Conservation (phyloP, 1,284 basidiomycete species). For the Austroboletus olivaceoglutinosus region DNA sequence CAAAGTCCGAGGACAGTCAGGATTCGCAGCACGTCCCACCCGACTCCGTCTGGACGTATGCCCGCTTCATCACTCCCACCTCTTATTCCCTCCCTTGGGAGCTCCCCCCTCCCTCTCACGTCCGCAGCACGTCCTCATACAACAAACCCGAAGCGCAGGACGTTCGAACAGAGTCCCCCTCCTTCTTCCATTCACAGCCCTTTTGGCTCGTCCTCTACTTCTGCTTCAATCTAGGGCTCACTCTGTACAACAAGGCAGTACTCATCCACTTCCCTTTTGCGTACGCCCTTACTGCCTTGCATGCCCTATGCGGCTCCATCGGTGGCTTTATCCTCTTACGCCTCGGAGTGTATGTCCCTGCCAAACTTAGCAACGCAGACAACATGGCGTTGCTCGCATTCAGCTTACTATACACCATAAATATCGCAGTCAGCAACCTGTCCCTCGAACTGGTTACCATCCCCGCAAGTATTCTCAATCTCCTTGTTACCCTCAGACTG, state of each 20-base stretch:
- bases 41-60: neutral
- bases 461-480: conserved; percentile 57
- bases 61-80: conserved; percentile 1
- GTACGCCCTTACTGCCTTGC: conserved; percentile 85
- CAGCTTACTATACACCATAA: conserved; percentile 85
- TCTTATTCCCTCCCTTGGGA: conserved; percentile 20
- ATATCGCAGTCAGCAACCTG: conserved; percentile 90
- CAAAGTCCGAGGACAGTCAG: conserved; percentile 9
- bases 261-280: conserved; percentile 90
- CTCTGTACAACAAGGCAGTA: conserved; percentile 90
- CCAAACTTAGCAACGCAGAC: conserved; percentile 55
- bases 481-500: neutral
- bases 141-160: conserved; percentile 1
- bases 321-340: conserved; percentile 74
- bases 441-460: conserved; percentile 87
- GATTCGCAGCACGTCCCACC: neutral
- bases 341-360: conserved; percentile 60
- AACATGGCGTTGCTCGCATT: conserved; percentile 70
- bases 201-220: conserved; percentile 84
- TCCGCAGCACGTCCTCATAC: conserved; percentile 1
- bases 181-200: conserved; percentile 36
- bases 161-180: conserved; percentile 4
- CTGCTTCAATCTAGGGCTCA: conserved; percentile 83
- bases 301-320: conserved; percentile 77
- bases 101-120: conserved; percentile 17